These are phyloP conservation scores for Yamadazyma membranifaciens DNA, from an alignment of 1,139 yeast species.

Conservation along the genomic window DNA sequence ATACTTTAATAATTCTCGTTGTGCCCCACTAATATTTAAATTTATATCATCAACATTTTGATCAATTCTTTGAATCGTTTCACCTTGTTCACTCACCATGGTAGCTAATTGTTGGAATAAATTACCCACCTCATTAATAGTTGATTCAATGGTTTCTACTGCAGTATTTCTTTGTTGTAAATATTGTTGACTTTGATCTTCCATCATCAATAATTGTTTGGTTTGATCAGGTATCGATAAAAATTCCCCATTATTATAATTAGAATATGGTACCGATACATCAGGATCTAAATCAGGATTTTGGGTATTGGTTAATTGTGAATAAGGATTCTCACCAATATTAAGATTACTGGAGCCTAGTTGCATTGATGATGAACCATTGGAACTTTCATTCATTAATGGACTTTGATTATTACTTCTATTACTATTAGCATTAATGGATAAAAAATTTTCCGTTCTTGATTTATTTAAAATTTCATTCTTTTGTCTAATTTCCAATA, in stretches of 20 bases:
- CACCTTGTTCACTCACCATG: constrained; percentile 98
- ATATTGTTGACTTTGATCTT: constrained; percentile 73
- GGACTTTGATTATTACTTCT: constrained; percentile 27
- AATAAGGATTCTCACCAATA: constrained; percentile 45
- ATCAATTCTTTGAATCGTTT: constrained; percentile 91
- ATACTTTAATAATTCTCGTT: constrained; percentile 86
- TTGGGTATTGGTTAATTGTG: constrained; percentile 9
- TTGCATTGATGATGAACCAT: constrained; percentile 6
- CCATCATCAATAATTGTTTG: constrained; percentile 68
- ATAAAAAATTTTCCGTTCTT: constrained; percentile 80
- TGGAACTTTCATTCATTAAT: constrained; percentile 13
- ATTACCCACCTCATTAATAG: constrained; percentile 95
- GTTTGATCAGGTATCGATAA: constrained; percentile 73
- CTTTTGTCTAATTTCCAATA: constrained; percentile 81
- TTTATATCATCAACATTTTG: constrained; percentile 92
- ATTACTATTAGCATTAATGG: constrained; percentile 40
- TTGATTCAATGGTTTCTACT: constrained; percentile 92
- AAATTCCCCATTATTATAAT: constrained; percentile 36
- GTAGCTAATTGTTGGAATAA: constrained; percentile 93
- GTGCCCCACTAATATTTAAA: constrained; percentile 89
- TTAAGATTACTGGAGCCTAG: constrained; percentile 6
- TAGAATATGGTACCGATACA: constrained; percentile 22
- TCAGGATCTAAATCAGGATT: constrained; percentile 37
- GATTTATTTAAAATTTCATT: constrained; percentile 79
- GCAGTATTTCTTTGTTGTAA: constrained; percentile 84